phyloP scores from a whole-genome alignment of 2,329 filamentous ascomycete species.

The Fusarium metavorans region DNA sequence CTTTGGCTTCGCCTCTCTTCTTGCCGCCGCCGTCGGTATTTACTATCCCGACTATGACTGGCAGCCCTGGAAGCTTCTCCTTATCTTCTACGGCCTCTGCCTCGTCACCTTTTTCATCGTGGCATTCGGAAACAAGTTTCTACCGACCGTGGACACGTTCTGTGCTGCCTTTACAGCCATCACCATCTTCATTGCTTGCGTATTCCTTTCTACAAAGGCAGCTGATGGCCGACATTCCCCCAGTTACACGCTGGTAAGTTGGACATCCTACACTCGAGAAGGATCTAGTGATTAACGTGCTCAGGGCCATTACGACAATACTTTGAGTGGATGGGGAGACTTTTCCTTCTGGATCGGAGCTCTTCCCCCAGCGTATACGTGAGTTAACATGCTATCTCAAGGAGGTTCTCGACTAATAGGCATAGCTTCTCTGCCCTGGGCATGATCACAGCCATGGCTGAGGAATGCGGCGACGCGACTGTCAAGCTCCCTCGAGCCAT shows the following conservation, averaged over 20 bases:
- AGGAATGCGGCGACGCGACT: slow-evolving; percentile 70
- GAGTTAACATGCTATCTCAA: background rate
- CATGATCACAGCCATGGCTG: slow-evolving; percentile 66
- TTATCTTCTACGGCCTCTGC: slow-evolving; percentile 78
- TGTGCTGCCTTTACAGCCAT: slow-evolving; percentile 78
- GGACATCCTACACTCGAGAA: rapidly evolving
- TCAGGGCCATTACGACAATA: slow-evolving; percentile 76
- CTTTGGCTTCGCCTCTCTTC: slow-evolving; percentile 75
- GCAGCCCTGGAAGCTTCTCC: slow-evolving; percentile 77
- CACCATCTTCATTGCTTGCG: slow-evolving; percentile 73
- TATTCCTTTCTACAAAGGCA: slow-evolving; percentile 69
- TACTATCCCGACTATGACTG: slow-evolving; percentile 70
- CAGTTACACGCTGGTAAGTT: slow-evolving; percentile 38
- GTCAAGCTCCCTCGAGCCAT: slow-evolving; percentile 75
- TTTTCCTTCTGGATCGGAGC: slow-evolving; percentile 68
- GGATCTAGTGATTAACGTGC: background rate
- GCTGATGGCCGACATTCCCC: slow-evolving; percentile 70
- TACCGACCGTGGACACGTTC: slow-evolving; percentile 77
- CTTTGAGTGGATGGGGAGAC: slow-evolving; percentile 74
- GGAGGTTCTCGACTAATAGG: background rate
- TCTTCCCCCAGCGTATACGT: slow-evolving; percentile 57
- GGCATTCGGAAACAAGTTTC: slow-evolving; percentile 66
- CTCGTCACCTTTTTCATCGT: slow-evolving; percentile 74
- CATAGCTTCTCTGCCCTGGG: slow-evolving; percentile 59
- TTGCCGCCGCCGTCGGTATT: slow-evolving; percentile 74